phyloP scores from a whole-genome alignment of 345 rosid species.

The Bretschneidera sinensis region DNA sequence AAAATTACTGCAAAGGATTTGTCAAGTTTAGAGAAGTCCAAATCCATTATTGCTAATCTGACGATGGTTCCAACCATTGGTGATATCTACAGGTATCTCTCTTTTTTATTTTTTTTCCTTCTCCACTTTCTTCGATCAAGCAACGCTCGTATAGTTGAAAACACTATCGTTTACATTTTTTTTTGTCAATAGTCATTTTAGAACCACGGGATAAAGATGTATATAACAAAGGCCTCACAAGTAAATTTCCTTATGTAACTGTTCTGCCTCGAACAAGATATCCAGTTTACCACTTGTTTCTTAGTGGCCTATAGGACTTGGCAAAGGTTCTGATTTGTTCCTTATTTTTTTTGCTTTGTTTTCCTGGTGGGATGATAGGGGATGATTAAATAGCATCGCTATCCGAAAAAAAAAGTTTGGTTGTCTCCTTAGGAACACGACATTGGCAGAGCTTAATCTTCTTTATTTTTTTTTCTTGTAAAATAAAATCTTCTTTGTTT shows the following conservation, averaged over 20 bases:
- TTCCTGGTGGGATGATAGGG: too few relatives aligned
- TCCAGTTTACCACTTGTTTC: background rate
- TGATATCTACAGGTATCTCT: constrained; percentile 69
- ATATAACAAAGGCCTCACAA: background rate
- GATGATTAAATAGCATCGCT: too few relatives aligned
- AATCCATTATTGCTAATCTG: constrained; percentile 65
- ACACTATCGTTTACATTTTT: too few relatives aligned
- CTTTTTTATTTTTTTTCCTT: constrained; percentile 1
- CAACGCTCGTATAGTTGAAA: background rate
- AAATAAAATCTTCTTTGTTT: too few relatives aligned
- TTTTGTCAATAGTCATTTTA: too few relatives aligned
- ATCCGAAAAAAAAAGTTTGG: background rate
- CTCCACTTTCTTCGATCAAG: background rate
- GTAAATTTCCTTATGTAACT: background rate
- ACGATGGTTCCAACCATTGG: constrained; percentile 89
- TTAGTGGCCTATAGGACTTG: background rate
- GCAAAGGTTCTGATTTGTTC: background rate
- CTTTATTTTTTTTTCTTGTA: too few relatives aligned
- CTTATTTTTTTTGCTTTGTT: too few relatives aligned
- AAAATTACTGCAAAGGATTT: constrained; percentile 81
- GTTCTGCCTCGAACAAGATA: too few relatives aligned
- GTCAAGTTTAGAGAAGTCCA: constrained; percentile 76
- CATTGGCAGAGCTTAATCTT: too few relatives aligned
- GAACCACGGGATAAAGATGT: too few relatives aligned
- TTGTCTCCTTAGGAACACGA: too few relatives aligned